Evolutionary conservation across 2,329 filamentous ascomycete species (phyloP).

Genomic region (Saccharata proteae): DNA sequence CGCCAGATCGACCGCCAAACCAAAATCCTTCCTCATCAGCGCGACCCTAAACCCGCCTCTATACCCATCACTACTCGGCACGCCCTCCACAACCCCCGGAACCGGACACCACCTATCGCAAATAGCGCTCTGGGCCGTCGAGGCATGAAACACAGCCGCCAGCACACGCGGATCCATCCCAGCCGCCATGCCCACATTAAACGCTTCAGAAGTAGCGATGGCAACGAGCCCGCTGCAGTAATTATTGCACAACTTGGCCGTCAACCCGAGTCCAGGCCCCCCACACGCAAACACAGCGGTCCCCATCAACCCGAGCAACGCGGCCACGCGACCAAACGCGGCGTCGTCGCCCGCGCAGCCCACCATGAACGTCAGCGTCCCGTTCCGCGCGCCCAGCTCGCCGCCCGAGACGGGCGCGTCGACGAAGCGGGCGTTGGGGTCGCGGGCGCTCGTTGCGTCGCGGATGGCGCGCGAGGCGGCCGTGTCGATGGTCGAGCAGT

Average conservation of each 20-base stretch:
- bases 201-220: conserved; percentile 45
- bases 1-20: conserved; percentile 43
- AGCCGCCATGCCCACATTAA: conserved; percentile 48
- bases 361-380: conserved; percentile 44
- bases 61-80: conserved; percentile 33
- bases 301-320: conserved; percentile 41
- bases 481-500: conserved; percentile 46
- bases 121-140: conserved; percentile 41
- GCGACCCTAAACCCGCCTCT: conserved; percentile 46
- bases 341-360: conserved; percentile 35
- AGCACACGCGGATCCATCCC: conserved; percentile 44
- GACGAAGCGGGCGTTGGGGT: conserved; percentile 36
- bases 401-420: conserved; percentile 44
- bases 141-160: conserved; percentile 38
- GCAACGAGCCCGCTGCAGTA: conserved; percentile 48
- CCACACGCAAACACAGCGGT: conserved; percentile 44
- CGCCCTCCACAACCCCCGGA: conserved; percentile 23
- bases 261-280: conserved; percentile 42
- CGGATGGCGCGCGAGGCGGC: conserved; percentile 37
- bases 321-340: conserved; percentile 31
- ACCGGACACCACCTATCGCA: conserved; percentile 41
- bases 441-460: conserved; percentile 24
- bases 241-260: conserved; percentile 50
- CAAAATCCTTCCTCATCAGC: conserved; percentile 49
- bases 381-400: conserved; percentile 39